These are phyloP conservation scores for Bathelium albidoporum DNA, from an alignment of 495 filamentous ascomycete genomes.

Conservation along the genomic window DNA sequence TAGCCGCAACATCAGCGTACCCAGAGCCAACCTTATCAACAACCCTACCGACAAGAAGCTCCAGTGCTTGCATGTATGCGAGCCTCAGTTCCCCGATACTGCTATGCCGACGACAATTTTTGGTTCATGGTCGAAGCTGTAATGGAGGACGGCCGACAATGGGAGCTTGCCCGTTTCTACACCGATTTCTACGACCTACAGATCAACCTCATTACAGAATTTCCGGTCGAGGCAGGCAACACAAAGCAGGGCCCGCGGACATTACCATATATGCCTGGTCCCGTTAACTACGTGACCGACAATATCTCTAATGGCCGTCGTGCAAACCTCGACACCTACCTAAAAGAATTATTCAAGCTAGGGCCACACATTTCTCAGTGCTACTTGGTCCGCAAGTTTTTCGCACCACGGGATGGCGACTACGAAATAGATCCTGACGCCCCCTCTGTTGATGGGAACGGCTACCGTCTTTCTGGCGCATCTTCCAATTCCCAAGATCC, in stretches of 20 bases:
- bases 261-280: constrained; percentile 96
- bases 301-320: constrained; percentile 88
- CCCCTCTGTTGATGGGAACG: constrained; percentile 22
- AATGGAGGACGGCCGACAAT: constrained; percentile 83
- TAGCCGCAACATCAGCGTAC: constrained; percentile 17
- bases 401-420: constrained; percentile 80
- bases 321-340: constrained; percentile 86
- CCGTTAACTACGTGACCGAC: constrained; percentile 95
- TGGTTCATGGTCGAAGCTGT: constrained; percentile 94
- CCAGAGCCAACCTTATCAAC: constrained; percentile 37
- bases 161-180: constrained; percentile 89
- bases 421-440: constrained; percentile 65
- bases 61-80: constrained; percentile 47
- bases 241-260: constrained; percentile 65
- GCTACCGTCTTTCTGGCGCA: constrained; percentile 30
- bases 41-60: constrained; percentile 22
- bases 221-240: constrained; percentile 84
- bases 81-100: constrained; percentile 84
- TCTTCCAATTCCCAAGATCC: constrained; percentile 60
- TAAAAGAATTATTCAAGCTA: constrained; percentile 79
- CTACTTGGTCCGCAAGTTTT: constrained; percentile 75
- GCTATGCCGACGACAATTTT: constrained; percentile 94
- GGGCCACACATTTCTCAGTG: constrained; percentile 74
- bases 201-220: constrained; percentile 86
- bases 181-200: constrained; percentile 99